Percentiles rank a stretch among this genome's conserved stretches.
Conservation (phyloP, 129 eudicot species). For the Pulicaria dysenterica region DNA sequence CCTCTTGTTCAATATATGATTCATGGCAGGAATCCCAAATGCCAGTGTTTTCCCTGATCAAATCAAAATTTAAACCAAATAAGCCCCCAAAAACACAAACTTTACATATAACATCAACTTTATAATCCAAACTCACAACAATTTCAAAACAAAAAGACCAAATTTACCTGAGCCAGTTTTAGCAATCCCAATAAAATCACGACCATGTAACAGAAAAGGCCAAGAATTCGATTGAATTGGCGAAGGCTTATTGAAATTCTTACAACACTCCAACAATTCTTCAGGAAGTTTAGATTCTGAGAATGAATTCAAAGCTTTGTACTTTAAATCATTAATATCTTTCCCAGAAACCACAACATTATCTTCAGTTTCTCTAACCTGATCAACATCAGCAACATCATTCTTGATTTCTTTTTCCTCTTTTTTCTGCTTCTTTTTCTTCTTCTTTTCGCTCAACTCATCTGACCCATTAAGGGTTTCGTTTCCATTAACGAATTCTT, state of each 20-base stretch:
- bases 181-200: conserved; percentile 96
- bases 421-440: conserved; percentile 33
- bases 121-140: conserved; percentile 1
- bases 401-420: conserved; percentile 17
- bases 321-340: conserved; percentile 62
- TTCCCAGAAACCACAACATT: conserved; percentile 92
- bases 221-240: conserved; percentile 95
- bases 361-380: conserved; percentile 50
- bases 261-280: conserved; percentile 78
- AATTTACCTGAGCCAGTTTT: conserved; percentile 87
- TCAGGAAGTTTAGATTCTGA: conserved; percentile 59
- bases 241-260: conserved; percentile 78
- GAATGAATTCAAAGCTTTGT: conserved; percentile 59
- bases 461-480: conserved; percentile 38
- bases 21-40: conserved; percentile 90
- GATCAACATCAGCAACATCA: conserved; percentile 27
- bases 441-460: conserved; percentile 25
- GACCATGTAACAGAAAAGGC: conserved; percentile 82
- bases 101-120: background rate
- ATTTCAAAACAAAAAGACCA: background rate
- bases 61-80: conserved; percentile 9
- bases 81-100: conserved; percentile 18
- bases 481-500: conserved; percentile 22
- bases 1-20: conserved; percentile 69
- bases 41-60: conserved; percentile 88